Conservation (phyloP, 257 asterid species). For the Solanum chiquidenum region DNA sequence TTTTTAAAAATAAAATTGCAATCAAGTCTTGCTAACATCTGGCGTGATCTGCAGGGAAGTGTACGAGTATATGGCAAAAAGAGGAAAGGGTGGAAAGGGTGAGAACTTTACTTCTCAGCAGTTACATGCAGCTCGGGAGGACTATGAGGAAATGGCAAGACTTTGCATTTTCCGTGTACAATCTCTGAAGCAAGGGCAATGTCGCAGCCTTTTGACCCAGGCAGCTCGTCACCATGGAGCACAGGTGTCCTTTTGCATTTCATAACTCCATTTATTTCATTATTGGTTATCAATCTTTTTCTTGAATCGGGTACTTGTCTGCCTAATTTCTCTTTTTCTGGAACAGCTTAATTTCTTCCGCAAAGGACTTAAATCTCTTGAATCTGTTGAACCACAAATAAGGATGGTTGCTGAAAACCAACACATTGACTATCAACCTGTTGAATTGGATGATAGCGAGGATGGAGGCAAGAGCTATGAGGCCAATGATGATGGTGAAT, state of each 20-base stretch:
- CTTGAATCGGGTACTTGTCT: conserved; percentile 1
- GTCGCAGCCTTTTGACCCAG: conserved; percentile 80
- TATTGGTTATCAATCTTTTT: neutral
- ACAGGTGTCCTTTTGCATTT: conserved; percentile 41
- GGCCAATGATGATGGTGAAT: conserved; percentile 47
- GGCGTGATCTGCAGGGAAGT: conserved; percentile 38
- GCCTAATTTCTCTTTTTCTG: conserved; percentile 8
- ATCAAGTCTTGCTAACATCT: neutral
- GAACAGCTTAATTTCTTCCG: conserved; percentile 72
- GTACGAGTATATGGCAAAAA: conserved; percentile 72
- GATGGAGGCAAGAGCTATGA: conserved; percentile 45
- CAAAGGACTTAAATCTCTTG: conserved; percentile 79
- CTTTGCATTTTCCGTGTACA: conserved; percentile 83
- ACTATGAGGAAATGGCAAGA: conserved; percentile 77
- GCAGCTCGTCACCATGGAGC: conserved; percentile 97
- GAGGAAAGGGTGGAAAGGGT: conserved; percentile 71
- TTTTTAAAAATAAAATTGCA: neutral
- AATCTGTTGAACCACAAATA: conserved; percentile 70
- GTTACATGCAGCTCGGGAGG: conserved; percentile 71
- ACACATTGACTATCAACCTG: conserved; percentile 66
- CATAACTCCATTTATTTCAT: neutral
- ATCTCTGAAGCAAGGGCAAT: conserved; percentile 93
- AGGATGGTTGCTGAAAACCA: conserved; percentile 66
- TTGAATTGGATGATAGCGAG: conserved; percentile 46
- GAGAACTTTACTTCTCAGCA: conserved; percentile 64